Conservation (phyloP, 352 stramenopile species). For the Blastocystis sp. region DNA sequence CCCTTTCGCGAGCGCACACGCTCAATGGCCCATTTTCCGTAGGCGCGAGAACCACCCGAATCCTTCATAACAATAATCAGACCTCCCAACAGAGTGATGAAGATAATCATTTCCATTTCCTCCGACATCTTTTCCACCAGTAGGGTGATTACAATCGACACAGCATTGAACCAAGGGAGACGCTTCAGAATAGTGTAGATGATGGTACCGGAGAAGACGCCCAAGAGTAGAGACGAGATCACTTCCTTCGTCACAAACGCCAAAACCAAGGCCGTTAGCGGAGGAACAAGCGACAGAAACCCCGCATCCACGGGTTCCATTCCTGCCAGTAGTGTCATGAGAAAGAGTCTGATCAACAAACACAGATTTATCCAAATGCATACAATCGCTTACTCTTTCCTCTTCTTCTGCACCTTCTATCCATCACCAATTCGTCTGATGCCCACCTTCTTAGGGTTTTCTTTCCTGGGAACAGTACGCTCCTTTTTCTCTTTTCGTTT, state of each 20-base stretch:
- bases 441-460: neutral
- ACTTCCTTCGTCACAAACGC: slow-evolving; percentile 57
- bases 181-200: slow-evolving; percentile 33
- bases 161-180: neutral
- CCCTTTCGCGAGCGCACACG: slow-evolving; percentile 16
- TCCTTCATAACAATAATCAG: slow-evolving; percentile 54
- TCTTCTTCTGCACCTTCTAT: neutral
- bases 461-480: neutral
- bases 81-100: slow-evolving; percentile 37
- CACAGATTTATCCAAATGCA: neutral
- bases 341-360: neutral
- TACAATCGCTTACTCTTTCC: neutral
- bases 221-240: slow-evolving; percentile 31
- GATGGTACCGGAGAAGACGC: slow-evolving; percentile 42
- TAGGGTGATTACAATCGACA: slow-evolving; percentile 30
- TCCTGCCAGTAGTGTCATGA: neutral
- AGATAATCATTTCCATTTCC: slow-evolving; percentile 56
- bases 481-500: neutral
- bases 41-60: slow-evolving; percentile 35
- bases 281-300: slow-evolving; percentile 42
- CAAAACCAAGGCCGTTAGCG: slow-evolving; percentile 25
- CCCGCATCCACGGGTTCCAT: slow-evolving; percentile 37
- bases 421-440: neutral
- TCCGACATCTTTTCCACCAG: slow-evolving; percentile 51
- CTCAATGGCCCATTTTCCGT: slow-evolving; percentile 48